phyloP scores from a whole-genome alignment of 108 stramenopile genomes.

The Stephanodiscus minutulus region DNA sequence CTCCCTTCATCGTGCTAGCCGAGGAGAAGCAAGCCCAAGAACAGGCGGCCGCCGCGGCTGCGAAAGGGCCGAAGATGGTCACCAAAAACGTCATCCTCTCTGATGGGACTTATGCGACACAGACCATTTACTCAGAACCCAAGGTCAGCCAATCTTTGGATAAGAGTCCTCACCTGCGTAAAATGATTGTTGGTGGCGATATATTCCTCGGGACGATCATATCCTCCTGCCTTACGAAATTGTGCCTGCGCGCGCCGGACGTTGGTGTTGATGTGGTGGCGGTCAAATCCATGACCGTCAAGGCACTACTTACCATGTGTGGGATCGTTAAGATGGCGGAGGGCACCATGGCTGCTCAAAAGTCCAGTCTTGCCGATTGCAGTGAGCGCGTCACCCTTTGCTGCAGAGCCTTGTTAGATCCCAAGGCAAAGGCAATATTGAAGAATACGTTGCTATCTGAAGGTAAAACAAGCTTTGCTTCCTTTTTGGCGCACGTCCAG shows the following conservation, averaged over 20 bases:
- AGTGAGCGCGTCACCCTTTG: constrained; percentile 91
- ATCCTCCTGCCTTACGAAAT: constrained; percentile 89
- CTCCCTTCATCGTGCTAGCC: constrained; percentile 71
- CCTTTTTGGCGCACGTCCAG: constrained; percentile 70
- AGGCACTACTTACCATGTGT: constrained; percentile 80
- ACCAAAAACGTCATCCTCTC: constrained; percentile 96
- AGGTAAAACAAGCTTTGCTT: constrained; percentile 77
- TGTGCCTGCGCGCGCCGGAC: constrained; percentile 78
- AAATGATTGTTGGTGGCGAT: constrained; percentile 92
- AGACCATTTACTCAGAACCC: constrained; percentile 80
- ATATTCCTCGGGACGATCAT: constrained; percentile 92
- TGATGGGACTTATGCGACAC: constrained; percentile 99
- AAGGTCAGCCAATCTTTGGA: constrained; percentile 59
- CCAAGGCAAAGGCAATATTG: constrained; percentile 73
- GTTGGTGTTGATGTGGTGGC: constrained; percentile 54
- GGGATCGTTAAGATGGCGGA: constrained; percentile 90
- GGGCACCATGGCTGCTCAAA: constrained; percentile 71
- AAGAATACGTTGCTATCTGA: constrained; percentile 72
- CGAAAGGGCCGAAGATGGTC: constrained; percentile 68
- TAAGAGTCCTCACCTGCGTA: constrained; percentile 76
- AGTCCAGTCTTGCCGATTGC: constrained; percentile 84
- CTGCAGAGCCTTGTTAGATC: constrained; percentile 88
- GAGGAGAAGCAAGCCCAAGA: constrained; percentile 71
- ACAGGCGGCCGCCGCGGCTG: constrained; percentile 64
- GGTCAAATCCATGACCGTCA: constrained; percentile 76